Evolutionary conservation across 495 filamentous ascomycete species (phyloP), one percentile per base, ranked within the genome.

Genomic region (Penicillium taxi): DNA sequence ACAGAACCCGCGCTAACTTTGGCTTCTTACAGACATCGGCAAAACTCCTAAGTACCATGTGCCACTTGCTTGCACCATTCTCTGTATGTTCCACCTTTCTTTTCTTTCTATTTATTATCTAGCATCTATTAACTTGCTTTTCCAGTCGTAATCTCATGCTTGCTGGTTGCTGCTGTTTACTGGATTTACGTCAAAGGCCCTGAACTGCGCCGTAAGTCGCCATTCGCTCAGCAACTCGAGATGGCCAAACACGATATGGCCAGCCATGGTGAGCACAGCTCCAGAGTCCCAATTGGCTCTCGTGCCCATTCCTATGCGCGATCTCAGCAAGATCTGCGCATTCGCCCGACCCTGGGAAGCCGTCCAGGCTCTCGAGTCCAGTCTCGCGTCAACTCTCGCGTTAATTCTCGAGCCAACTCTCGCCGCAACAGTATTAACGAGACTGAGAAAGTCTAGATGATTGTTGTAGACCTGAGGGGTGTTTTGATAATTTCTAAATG

Each of bases 151-250:
- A 81, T 90, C 42, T 75, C 84, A 0, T 55, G 80, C 23, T 29
- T 83, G 3, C 67, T 90, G n/a, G 81, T 86, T 8, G 50, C 73
- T 16, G 76, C 82, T 5, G 78, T 89, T 15, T 90, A 86, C 47
- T 64, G 80, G 23, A 80, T 89, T 44, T 90, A 90, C 67, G 84
- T 69, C 67, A 75, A 81, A 35, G 86, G 86, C 0, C 82, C 82
- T 0, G 44, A 40, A 1, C 69, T 90, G 5, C 74, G 86, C 18
- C 73, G 74, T 51, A 70, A 78, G 2, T 85, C 80, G 11, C 75
- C 75, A 0, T 89, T 90, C 48, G 84, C 85, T 6, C 79, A 88
- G 61, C 70, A 73, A 29, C 57, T 86, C n/a, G 69, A 70, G 23
- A 63, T 73, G 22, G 75, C 72, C 6, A 59, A 66, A 11, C 52